phyloP scores from a whole-genome alignment of 345 rosid species.

The Linum trigynum region DNA sequence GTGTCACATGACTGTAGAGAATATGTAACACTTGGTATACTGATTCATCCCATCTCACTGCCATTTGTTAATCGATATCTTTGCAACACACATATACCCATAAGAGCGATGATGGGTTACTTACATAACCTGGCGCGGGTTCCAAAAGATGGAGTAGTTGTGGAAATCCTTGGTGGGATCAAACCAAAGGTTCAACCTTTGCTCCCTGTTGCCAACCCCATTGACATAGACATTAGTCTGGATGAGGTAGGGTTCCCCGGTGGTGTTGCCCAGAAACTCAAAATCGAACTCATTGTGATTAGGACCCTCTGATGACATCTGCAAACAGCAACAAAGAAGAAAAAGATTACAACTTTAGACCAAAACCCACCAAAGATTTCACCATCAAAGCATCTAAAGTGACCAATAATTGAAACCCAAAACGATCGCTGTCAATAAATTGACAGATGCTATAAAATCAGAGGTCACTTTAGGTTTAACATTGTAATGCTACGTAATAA shows the following conservation, averaged over 20 bases:
- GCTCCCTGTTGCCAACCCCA: conserved; percentile 94
- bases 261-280: conserved; percentile 87
- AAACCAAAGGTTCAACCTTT: conserved; percentile 86
- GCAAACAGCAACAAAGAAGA: background rate
- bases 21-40: no score
- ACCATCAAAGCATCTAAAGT: background rate
- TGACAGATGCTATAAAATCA: no score
- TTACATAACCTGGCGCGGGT: conserved; percentile 77
- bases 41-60: no score
- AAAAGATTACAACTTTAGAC: background rate
- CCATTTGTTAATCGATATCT: background rate
- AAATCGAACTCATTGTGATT: conserved; percentile 89
- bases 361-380: background rate
- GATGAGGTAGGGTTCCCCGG: conserved; percentile 83
- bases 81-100: background rate
- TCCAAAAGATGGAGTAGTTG: conserved; percentile 78
- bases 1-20: background rate
- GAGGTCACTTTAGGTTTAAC: no score
- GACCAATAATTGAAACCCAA: background rate
- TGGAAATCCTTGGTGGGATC: conserved; percentile 93
- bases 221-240: conserved; percentile 89
- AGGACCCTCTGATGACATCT: conserved; percentile 98
- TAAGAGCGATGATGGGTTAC: conserved; percentile 8
- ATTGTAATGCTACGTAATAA: background rate
- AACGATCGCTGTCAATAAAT: background rate